phyloP scores from a whole-genome alignment of 805 yeast genomes.

The Starmerella geochares region DNA sequence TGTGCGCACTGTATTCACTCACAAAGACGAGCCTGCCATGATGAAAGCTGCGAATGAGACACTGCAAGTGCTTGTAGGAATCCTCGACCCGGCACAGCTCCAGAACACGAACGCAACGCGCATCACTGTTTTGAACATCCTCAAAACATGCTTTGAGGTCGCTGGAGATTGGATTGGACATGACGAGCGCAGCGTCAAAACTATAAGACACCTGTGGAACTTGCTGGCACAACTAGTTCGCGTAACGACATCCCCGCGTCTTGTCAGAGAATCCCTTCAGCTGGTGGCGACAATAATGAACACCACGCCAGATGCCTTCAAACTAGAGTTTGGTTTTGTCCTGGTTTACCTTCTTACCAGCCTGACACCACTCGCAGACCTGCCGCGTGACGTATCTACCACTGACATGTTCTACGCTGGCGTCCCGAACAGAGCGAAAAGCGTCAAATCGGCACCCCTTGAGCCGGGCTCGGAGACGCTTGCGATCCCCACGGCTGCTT shows the following conservation, averaged over 20 bases:
- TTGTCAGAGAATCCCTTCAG: constrained; percentile 66
- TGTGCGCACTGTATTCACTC: constrained; percentile 18
- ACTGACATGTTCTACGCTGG: constrained; percentile 35
- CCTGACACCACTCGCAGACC: constrained; percentile 32
- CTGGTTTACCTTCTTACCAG: constrained; percentile 34
- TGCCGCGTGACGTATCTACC: constrained; percentile 33
- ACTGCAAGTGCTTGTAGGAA: constrained; percentile 45
- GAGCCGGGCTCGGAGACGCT: constrained; percentile 25
- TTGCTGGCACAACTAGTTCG: constrained; percentile 73
- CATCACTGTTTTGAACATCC: constrained; percentile 65
- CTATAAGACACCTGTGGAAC: constrained; percentile 72
- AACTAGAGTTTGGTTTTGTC: constrained; percentile 63
- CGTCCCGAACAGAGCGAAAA: constrained; percentile 35
- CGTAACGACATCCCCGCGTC: constrained; percentile 50
- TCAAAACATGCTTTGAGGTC: constrained; percentile 72
- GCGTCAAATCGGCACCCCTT: constrained; percentile 45
- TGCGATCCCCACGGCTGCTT: constrained; percentile 21
- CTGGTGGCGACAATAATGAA: constrained; percentile 62
- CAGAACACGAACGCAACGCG: constrained; percentile 54
- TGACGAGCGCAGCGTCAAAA: constrained; percentile 55
- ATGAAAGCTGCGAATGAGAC: not conserved
- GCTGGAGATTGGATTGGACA: constrained; percentile 53
- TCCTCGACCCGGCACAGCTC: constrained; percentile 72
- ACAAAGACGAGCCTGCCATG: constrained; percentile 36
- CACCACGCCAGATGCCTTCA: constrained; percentile 53